Conservation (phyloP, 345 rosid genomes). For the Eucalyptus pauciflora region DNA sequence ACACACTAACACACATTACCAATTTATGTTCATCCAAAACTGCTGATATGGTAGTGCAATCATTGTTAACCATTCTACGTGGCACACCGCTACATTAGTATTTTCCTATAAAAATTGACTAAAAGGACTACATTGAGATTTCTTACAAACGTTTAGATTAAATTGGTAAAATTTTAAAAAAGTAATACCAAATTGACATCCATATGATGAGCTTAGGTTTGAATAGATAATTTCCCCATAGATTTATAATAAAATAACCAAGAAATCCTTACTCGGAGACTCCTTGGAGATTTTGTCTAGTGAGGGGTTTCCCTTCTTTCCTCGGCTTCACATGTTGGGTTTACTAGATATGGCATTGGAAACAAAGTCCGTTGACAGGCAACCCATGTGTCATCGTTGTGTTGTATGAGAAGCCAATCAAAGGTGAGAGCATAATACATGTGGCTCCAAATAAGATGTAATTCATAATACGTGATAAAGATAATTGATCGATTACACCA, state of each 20-base stretch:
- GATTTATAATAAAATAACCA: background rate
- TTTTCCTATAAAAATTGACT: too few species aligned
- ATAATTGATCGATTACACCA: background rate
- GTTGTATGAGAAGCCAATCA: background rate
- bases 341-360: background rate
- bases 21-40: background rate
- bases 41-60: rapidly evolving
- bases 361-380: background rate
- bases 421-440: background rate
- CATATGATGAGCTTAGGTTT: rapidly evolving
- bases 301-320: background rate
- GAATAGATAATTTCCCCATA: background rate
- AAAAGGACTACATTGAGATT: background rate
- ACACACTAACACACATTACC: background rate
- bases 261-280: background rate
- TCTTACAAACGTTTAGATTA: background rate
- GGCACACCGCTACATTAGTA: background rate
- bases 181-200: rapidly evolving
- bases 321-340: background rate
- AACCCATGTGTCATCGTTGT: background rate
- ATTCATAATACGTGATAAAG: rapidly evolving
- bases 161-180: background rate
- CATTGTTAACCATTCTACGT: rapidly evolving
- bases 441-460: background rate
- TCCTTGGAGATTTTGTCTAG: background rate